phyloP scores from a whole-genome alignment of 352 stramenopile genomes.

The Pythium oligandrum region DNA sequence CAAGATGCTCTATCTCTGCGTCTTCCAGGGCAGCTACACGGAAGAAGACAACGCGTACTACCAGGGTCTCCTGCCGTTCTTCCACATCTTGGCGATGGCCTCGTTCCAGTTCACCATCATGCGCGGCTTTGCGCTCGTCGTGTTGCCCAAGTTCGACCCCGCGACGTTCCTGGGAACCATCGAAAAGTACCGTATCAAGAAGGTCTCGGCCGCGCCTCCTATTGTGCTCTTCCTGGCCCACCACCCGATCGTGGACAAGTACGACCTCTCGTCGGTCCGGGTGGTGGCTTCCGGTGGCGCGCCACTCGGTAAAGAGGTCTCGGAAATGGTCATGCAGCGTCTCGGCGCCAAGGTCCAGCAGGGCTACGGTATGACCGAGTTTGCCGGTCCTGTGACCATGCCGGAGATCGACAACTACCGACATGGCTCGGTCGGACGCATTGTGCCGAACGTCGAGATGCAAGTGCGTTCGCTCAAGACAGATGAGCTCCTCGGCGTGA shows the following conservation, averaged over 20 bases:
- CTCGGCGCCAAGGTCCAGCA: conserved; percentile 49
- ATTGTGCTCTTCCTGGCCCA: conserved; percentile 75
- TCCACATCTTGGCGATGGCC: conserved; percentile 81
- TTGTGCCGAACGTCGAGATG: conserved; percentile 56
- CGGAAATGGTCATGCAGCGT: conserved; percentile 51
- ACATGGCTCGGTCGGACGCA: conserved; percentile 31
- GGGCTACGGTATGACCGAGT: conserved; percentile 64
- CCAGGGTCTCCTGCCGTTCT: conserved; percentile 66
- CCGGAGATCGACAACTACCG: conserved; percentile 9
- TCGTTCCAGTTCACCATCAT: conserved; percentile 52
- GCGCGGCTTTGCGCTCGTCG: conserved; percentile 52
- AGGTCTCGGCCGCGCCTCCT: conserved; percentile 77
- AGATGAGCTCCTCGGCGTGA: conserved; percentile 27
- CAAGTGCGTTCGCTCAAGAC: conserved; percentile 43
- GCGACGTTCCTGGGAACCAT: conserved; percentile 62
- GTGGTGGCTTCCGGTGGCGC: conserved; percentile 72
- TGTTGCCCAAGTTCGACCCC: conserved; percentile 72
- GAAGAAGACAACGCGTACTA: conserved; percentile 27
- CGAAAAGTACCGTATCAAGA: conserved; percentile 7
- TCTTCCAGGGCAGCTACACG: conserved; percentile 41
- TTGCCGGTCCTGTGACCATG: conserved; percentile 32
- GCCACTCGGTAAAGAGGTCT: conserved; percentile 66
- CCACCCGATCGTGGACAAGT: conserved; percentile 81
- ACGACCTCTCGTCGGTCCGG: conserved; percentile 73
- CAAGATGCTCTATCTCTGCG: conserved; percentile 71